phyloP scores from a whole-genome alignment of 352 stramenopile genomes.

The Globisporangium splendens region DNA sequence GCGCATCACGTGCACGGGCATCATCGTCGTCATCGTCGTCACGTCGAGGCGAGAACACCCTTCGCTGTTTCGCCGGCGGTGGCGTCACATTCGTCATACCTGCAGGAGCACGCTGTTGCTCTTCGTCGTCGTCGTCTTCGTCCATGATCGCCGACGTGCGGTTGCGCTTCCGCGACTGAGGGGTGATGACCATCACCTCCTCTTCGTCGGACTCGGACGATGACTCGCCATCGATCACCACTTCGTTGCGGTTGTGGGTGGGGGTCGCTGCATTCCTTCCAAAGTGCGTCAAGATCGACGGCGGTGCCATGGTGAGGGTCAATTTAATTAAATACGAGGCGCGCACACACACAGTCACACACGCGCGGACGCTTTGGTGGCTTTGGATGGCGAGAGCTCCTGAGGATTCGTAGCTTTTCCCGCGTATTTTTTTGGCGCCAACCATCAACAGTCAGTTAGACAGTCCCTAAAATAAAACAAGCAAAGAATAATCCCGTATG shows the following conservation, averaged over 20 bases:
- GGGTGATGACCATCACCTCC: slow-evolving; percentile 50
- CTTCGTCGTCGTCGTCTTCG: slow-evolving; percentile 51
- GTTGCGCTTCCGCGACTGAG: slow-evolving; percentile 58
- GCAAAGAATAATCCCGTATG: too few species aligned
- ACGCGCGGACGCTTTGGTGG: too few species aligned
- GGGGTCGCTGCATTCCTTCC: background rate
- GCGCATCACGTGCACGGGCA: background rate
- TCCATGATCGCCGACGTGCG: slow-evolving; percentile 48
- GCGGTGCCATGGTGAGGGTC: background rate
- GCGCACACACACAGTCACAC: too few species aligned
- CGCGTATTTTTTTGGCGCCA: too few species aligned
- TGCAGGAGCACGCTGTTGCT: background rate
- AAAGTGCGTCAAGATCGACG: background rate
- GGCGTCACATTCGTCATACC: background rate
- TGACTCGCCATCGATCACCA: slow-evolving; percentile 73
- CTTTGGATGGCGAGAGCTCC: too few species aligned
- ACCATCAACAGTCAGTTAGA: too few species aligned
- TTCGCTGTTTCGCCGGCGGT: background rate
- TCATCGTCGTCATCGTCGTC: background rate
- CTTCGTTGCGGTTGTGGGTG: slow-evolving; percentile 27
- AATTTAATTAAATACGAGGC: too few species aligned
- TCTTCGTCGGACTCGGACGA: slow-evolving; percentile 51
- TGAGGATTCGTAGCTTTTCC: too few species aligned
- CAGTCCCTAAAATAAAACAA: too few species aligned
- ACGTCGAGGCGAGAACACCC: background rate